Conservation (phyloP, 148 eudicot genomes). For the Fallopia convolvulus region DNA sequence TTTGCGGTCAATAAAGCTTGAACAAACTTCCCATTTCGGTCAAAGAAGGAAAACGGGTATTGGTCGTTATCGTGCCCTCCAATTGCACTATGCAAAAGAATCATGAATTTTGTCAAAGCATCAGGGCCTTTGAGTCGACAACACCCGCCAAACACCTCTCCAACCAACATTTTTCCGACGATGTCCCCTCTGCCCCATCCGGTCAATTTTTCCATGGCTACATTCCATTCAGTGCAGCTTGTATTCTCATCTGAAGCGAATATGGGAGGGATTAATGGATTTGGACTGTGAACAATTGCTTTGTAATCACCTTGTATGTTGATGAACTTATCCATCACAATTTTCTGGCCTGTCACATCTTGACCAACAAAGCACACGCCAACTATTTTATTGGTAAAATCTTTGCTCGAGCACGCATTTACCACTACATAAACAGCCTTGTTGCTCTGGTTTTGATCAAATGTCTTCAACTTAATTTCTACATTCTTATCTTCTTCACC, state of each 20-base stretch:
- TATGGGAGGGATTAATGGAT: constrained; percentile 88
- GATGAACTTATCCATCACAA: constrained; percentile 80
- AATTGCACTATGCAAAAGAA: constrained; percentile 75
- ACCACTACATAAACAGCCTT: constrained; percentile 68
- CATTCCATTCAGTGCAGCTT: constrained; percentile 89
- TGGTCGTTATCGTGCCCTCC: constrained; percentile 72
- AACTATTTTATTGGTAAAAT: constrained; percentile 51
- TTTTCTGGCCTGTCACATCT: constrained; percentile 81
- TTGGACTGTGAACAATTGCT: constrained; percentile 84
- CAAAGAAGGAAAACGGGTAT: constrained; percentile 70
- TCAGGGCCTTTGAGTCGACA: constrained; percentile 80
- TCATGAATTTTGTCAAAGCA: constrained; percentile 83
- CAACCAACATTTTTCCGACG: constrained; percentile 67
- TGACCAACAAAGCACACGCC: constrained; percentile 95
- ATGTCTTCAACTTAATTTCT: constrained; percentile 70
- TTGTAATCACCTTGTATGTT: constrained; percentile 87
- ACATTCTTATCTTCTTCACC: constrained; percentile 91
- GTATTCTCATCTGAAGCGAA: constrained; percentile 88
- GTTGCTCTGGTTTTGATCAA: constrained; percentile 36
- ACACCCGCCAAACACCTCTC: constrained; percentile 73
- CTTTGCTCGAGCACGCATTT: constrained; percentile 92
- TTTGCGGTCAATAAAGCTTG: constrained; percentile 85
- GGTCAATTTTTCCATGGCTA: constrained; percentile 85
- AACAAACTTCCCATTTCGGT: constrained; percentile 56
- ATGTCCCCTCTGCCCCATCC: constrained; percentile 72